Percentiles rank a stretch among this genome's conserved stretches.
Conservation (phyloP, 208 protist species). For the Wallacemonas collosoma region DNA sequence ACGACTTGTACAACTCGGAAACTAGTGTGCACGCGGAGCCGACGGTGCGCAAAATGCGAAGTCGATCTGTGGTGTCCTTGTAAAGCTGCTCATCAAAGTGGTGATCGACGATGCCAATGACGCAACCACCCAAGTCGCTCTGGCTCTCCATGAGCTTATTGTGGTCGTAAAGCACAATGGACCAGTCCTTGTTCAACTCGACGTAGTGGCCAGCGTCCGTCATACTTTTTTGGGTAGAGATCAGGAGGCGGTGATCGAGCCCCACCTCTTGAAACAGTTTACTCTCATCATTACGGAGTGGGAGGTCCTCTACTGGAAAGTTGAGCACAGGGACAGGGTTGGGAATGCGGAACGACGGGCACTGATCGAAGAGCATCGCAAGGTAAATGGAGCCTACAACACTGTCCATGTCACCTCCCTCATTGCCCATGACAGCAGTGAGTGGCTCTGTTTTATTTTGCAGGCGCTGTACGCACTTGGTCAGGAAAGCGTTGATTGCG, state of each 20-base stretch:
- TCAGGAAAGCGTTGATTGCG: constrained; percentile 74
- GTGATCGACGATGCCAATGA: constrained; percentile 84
- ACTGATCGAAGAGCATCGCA: constrained; percentile 62
- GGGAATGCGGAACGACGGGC: constrained; percentile 22
- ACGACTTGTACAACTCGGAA: constrained; percentile 50
- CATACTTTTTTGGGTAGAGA: constrained; percentile 38
- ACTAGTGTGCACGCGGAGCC: constrained; percentile 87
- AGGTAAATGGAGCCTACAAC: constrained; percentile 85
- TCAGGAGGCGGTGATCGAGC: constrained; percentile 42
- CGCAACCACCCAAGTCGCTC: constrained; percentile 25
- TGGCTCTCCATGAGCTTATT: constrained; percentile 69
- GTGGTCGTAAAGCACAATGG: constrained; percentile 84
- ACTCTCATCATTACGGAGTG: constrained; percentile 71
- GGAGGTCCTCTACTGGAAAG: constrained; percentile 74
- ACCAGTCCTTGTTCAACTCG: constrained; percentile 15
- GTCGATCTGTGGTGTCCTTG: constrained; percentile 21
- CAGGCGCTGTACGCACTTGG: constrained; percentile 29
- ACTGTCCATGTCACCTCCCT: constrained; percentile 89
- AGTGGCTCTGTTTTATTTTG: constrained; percentile 23
- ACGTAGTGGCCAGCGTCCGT: constrained; percentile 1
- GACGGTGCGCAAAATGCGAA: constrained; percentile 55
- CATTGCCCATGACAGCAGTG: constrained; percentile 79
- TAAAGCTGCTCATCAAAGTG: constrained; percentile 81
- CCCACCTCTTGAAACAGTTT: constrained; percentile 52
- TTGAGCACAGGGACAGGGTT: constrained; percentile 74